A percentile compares a stretch with the other conserved stretches of the same genome.
These are phyloP conservation scores for Cadophora sp. DNA, from an alignment of 2,329 filamentous ascomycete genomes.

Conservation along the genomic window DNA sequence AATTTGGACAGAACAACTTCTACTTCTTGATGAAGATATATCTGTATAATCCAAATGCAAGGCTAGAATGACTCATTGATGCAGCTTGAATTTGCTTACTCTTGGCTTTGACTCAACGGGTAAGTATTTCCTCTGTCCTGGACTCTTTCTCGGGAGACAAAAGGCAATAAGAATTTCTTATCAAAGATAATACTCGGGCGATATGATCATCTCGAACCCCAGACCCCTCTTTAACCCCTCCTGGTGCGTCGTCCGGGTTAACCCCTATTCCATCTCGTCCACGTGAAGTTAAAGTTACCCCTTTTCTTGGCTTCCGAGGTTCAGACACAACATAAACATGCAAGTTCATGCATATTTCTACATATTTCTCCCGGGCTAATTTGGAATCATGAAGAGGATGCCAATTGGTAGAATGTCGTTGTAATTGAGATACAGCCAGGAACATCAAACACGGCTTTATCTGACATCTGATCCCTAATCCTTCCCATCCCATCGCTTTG, in stretches of 20 bases:
- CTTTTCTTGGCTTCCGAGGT: background rate
- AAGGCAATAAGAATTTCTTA: background rate
- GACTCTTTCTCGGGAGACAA: background rate
- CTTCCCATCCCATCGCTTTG: background rate
- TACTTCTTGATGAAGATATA: background rate
- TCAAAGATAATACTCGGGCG: background rate
- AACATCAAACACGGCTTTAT: conserved; percentile 11
- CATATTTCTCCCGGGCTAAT: background rate
- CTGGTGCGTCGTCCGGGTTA: background rate
- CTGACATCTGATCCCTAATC: background rate
- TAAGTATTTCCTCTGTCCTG: background rate
- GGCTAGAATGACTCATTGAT: background rate
- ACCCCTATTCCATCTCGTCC: background rate
- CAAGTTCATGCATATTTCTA: background rate
- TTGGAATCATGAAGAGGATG: background rate
- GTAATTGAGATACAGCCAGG: conserved; percentile 8
- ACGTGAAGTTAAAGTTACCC: background rate
- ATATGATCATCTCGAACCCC: background rate
- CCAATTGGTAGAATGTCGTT: background rate
- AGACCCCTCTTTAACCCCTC: background rate
- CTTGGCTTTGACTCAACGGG: background rate
- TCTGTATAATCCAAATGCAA: background rate
- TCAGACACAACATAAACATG: background rate
- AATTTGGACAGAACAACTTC: too few species aligned
- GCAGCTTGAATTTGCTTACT: background rate